Base-by-base conservation (phyloP, 2,329 filamentous ascomycete genomes). In the Trichoderma polysporum region DNA sequence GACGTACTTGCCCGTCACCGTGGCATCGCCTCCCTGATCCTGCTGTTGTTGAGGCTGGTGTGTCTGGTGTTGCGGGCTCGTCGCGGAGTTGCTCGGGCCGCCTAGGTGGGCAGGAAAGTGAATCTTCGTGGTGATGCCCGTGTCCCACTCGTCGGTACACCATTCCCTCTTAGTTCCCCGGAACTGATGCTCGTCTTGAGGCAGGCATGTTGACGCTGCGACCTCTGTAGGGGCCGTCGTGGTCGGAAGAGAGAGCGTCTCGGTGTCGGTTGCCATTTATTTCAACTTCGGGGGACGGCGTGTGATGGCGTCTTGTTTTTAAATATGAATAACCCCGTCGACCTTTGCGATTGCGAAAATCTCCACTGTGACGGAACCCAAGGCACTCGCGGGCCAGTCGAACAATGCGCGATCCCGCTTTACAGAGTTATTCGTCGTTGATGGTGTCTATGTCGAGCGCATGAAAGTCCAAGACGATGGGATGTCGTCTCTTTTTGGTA, bases 241-340 rank as follows among this genome's bases (percentile, higher is more conserved):
- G 10, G 76, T 74, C 17, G 74, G 75, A 31, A 77, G 66, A 54
- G 74, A 76, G 37, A 76, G 54, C 13, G 75, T 76, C 41, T 77
- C 75, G 39, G 75, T 77, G 45, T 77, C 74, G 71, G 75, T 77
- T 19, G 73, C 70, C 74, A 77, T 77, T 69, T 58, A 19, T 29
- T 56, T 35, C 45, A 39, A 17, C 37, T 17, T 52, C 4, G 29
- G 33, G 39, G 33, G 47, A 25, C 35, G 13, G 54, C 1, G 31
- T n/a, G 45, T 12, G 56, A 47, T 25, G 56, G 19, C n/a, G 31
- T 37, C n/a, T 25, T 15, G 17, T 35, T 58, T 10, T 47, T 27
- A n/a, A n/a, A n/a, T n/a, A n/a, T n/a, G 19, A 29, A 41, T n/a
- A 22, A 39, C 22, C 22, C 33, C 29, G 33, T 62, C 47, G 50